A percentile compares a stretch with the other conserved stretches of the same genome.
phyloP scores from a whole-genome alignment of 2,329 filamentous ascomycete genomes.

The Cytospora chrysosperma region DNA sequence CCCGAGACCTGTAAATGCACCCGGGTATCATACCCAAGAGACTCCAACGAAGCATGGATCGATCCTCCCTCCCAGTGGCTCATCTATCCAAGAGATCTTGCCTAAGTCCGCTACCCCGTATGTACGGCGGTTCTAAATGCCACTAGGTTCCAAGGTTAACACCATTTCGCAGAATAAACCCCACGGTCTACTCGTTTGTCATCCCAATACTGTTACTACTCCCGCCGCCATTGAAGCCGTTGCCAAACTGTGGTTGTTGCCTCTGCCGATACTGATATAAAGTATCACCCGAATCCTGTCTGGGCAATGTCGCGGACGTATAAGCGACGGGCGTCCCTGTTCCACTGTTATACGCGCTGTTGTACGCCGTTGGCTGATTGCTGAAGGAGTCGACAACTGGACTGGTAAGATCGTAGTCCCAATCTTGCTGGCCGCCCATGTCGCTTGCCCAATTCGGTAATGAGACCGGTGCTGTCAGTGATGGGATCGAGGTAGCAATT shows the following conservation, averaged over 20 bases:
- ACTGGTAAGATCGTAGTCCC: slow-evolving; percentile 23
- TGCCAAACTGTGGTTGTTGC: slow-evolving; percentile 13
- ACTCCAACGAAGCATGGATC: slow-evolving; percentile 11
- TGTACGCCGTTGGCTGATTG: slow-evolving; percentile 17
- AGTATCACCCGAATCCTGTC: slow-evolving; percentile 17
- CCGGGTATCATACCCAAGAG: slow-evolving; percentile 1
- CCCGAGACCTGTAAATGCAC: slow-evolving; percentile 5
- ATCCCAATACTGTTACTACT: slow-evolving; percentile 20
- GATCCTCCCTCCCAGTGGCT: neutral
- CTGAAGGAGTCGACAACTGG: slow-evolving; percentile 19
- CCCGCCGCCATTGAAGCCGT: neutral
- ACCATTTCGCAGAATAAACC: neutral
- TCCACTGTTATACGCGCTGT: slow-evolving; percentile 21
- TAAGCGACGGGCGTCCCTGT: slow-evolving; percentile 19
- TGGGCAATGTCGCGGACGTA: slow-evolving; percentile 13
- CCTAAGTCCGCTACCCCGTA: neutral
- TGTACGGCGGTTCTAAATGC: neutral
- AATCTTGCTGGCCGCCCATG: slow-evolving; percentile 17
- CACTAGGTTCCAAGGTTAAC: neutral
- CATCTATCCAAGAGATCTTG: neutral
- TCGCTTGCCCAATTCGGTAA: slow-evolving; percentile 14
- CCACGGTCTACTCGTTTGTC: slow-evolving; percentile 6
- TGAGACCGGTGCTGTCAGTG: slow-evolving; percentile 9
- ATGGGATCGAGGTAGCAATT: slow-evolving; percentile 11
- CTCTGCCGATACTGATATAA: slow-evolving; percentile 20